A percentile compares a stretch with the other conserved stretches of the same genome.
phyloP scores from a whole-genome alignment of 1,284 basidiomycete species.

The Trichosporon coremiiforme region DNA sequence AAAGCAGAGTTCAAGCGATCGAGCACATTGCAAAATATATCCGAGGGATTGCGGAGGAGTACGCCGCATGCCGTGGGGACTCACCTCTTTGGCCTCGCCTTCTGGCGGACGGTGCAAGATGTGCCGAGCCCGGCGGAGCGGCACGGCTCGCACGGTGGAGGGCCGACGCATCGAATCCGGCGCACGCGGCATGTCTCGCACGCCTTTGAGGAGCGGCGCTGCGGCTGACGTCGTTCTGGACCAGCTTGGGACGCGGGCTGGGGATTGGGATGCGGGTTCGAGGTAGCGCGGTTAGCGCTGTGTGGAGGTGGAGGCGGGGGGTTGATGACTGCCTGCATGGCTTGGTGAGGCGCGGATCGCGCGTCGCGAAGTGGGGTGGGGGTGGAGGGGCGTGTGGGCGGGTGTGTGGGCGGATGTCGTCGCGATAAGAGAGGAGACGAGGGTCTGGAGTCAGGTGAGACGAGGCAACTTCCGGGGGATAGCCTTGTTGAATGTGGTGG shows the following conservation, averaged over 20 bases:
- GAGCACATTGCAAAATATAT: neutral
- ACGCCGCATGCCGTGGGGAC: conserved; percentile 12
- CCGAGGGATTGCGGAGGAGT: neutral
- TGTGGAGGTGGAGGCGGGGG: conserved; percentile 7
- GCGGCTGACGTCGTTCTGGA: conserved; percentile 3
- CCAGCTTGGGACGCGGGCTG: neutral
- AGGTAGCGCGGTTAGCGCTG: neutral
- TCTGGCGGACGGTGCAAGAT: conserved; percentile 30
- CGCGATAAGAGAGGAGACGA: neutral
- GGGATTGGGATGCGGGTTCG: neutral
- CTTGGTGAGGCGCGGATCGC: too few species aligned
- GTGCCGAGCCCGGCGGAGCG: conserved; percentile 23
- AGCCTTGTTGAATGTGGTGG: neutral
- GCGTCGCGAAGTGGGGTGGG: neutral
- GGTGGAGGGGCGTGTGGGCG: neutral
- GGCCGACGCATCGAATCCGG: conserved; percentile 32
- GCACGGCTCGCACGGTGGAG: conserved; percentile 34
- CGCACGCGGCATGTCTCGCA: conserved; percentile 36
- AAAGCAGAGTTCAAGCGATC: neutral
- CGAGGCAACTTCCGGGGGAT: conserved; percentile 1
- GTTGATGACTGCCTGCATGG: conserved; percentile 8
- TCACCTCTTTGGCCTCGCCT: conserved; percentile 36
- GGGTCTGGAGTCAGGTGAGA: neutral
- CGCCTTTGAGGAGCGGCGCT: conserved; percentile 29
- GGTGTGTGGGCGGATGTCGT: too few species aligned